Base-by-base conservation (phyloP, 1,284 basidiomycete genomes). In the Retiboletus flavoniger region DNA sequence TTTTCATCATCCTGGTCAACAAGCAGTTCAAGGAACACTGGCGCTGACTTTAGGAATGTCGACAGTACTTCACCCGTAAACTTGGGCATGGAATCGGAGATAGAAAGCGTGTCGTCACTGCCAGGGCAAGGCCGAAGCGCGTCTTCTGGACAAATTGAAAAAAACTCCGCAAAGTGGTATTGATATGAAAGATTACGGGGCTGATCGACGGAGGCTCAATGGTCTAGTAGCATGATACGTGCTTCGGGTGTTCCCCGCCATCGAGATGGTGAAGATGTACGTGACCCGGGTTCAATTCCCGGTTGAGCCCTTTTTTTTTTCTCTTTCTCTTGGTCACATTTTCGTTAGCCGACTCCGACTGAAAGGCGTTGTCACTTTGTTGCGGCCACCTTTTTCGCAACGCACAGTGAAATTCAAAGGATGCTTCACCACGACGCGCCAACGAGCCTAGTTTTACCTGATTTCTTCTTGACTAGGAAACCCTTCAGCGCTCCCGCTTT, bases 231-330 rank as follows among this genome's bases (percentile, higher is more conserved):
- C 66, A 73, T 75, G 72, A 72, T 72, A 72, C 72, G 65, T 67
- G 66, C 70, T 74, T 72, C 72, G 70, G 70, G 72, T 47, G 45
- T 59, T 53, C 44, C 56, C 60, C 58, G 29, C 58, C 58, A 58
- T 57, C 1, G 1, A 14, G 40, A 53, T 65, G 58, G 61, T 53
- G 53, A 57, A 63, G 59, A 60, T 72, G 69, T 63, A 66, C 65
- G 74, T 73, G 74, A 74, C 73, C 73, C 74, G 75, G 75, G 74
- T 75, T 75, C 75, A 74, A 75, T 74, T 75, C 72, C 74, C 71
- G 72, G 72, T 73, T 71, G 72, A 69, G 73, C 75, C 72, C 72
- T 55, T 59, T 61, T 55, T 58, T 54, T 53, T 28, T 43, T 13
- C 3, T 14, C 38, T 26, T 6, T 4, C 4, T 24, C 24, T 24